phyloP scores from a whole-genome alignment of 257 asterid species.

The Gynochthodes officinalis region DNA sequence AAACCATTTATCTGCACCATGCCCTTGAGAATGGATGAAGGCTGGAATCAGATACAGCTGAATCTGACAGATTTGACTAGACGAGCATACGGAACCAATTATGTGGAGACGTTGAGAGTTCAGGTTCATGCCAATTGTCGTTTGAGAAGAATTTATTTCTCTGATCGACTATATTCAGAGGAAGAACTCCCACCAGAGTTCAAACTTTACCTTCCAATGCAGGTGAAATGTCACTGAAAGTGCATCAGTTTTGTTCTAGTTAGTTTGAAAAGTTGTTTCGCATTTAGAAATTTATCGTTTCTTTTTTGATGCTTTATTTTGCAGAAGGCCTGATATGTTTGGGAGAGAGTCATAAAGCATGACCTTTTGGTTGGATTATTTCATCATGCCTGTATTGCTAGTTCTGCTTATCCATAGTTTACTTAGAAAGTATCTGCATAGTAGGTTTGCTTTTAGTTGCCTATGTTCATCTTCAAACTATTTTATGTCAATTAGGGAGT shows the following conservation, averaged over 20 bases:
- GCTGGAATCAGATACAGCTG: constrained; percentile 94
- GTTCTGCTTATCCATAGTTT: not conserved
- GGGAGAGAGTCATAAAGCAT: not conserved
- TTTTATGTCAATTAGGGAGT: too few species aligned
- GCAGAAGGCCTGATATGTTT: constrained; percentile 18
- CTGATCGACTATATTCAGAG: constrained; percentile 92
- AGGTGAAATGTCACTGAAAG: constrained; percentile 35
- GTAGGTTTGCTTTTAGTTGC: too few species aligned
- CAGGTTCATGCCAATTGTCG: constrained; percentile 95
- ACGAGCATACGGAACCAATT: constrained; percentile 95
- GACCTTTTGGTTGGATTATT: constrained; percentile 1
- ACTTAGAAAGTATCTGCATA: too few species aligned
- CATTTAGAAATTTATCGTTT: not conserved
- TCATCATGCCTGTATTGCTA: not conserved
- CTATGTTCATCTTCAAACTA: too few species aligned
- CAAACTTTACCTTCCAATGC: constrained; percentile 94
- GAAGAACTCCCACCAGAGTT: constrained; percentile 99
- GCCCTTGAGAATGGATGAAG: constrained; percentile 94
- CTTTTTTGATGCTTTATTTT: not conserved
- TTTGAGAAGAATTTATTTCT: constrained; percentile 83
- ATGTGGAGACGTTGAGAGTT: constrained; percentile 85
- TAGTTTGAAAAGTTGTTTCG: not conserved
- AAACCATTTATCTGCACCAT: constrained; percentile 92
- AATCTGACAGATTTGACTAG: constrained; percentile 85
- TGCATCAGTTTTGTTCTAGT: not conserved